phyloP scores from a whole-genome alignment of 164 flowering plant species.

The Piper longum region DNA sequence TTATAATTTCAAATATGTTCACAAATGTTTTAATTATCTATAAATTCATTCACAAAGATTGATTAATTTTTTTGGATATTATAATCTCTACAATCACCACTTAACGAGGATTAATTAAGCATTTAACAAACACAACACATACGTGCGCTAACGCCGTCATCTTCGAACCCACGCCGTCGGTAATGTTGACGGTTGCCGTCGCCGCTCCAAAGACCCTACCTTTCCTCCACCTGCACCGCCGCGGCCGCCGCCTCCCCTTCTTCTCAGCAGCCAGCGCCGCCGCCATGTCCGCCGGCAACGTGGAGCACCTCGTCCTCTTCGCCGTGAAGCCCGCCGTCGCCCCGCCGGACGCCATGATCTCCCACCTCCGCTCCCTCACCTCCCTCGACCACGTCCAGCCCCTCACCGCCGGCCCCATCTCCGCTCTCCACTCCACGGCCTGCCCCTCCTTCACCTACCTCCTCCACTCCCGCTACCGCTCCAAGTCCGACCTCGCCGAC shows the following conservation, averaged over 20 bases:
- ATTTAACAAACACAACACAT: no score
- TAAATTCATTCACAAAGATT: no score
- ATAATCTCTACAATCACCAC: no score
- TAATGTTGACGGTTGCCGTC: no score
- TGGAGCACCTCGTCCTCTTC: constrained; percentile 75
- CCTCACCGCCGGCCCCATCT: constrained; percentile 43
- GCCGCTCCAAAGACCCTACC: background rate
- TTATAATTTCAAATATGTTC: no score
- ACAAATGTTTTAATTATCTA: no score
- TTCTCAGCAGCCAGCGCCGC: background rate
- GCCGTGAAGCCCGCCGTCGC: constrained; percentile 34
- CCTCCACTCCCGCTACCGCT: constrained; percentile 47
- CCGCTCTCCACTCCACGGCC: constrained; percentile 26
- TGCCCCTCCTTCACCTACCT: constrained; percentile 39
- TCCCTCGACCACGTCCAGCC: constrained; percentile 40
- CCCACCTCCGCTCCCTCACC: constrained; percentile 24
- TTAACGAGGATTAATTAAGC: no score
- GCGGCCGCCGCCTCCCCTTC: background rate
- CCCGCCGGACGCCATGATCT: constrained; percentile 35
- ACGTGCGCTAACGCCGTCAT: no score
- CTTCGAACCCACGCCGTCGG: no score
- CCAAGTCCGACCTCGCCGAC: constrained; percentile 32
- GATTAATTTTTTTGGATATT: no score
- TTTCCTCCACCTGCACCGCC: background rate
- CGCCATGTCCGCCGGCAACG: background rate